Base-by-base conservation (phyloP, 2,329 filamentous ascomycete species). In the Fusarium cyanostomum region DNA sequence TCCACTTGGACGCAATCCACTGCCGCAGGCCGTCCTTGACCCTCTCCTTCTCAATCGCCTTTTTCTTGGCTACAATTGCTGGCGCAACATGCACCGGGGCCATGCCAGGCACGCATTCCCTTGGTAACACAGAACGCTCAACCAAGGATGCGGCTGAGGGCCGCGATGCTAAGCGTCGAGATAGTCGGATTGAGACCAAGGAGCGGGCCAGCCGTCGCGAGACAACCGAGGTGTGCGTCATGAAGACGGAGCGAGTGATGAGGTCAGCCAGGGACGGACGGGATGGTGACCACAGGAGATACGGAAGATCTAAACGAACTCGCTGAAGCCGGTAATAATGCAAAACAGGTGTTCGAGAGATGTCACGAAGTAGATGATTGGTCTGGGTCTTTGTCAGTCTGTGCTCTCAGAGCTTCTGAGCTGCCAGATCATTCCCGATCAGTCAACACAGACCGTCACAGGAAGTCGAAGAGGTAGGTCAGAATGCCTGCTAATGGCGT, bases 1-100 rank as follows among this genome's bases (percentile, higher is more conserved):
- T 78, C 83, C 83, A 86, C 24, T 84, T 83, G n/a, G 73, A 77
- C 27, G 83, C 88, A 3, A 92, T 81, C 87, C 88, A 91, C 11
- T 82, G 80, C 33, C 88, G 77, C 59, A 92, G 74, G 13, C 82
- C 82, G 68, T 92, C 89, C 72, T 91, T 91, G 38, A 92, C 80
- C 58, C 81, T 81, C 76, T 91, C 88, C 66, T 84, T 83, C 76
- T 92, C 89, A 13, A 92, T 81, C 11, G 83, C 84, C 52, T 85
- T 80, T 69, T 85, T 85, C 63, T 82, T 81, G 26, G 86, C 87
- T n/a, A 90, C 84, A 30, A 91, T 76, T 1, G 80, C 82, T 1
- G 88, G 88, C 1, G 87, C 84, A 2, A 90, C 79, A 50, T 73
- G 72, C 59, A 74, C 77, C 52, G 66, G 72, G 53, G 66, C 62